These are phyloP conservation scores for Arabidopsis thaliana DNA, from an alignment of 345 rosid species.

Conservation along the genomic window DNA sequence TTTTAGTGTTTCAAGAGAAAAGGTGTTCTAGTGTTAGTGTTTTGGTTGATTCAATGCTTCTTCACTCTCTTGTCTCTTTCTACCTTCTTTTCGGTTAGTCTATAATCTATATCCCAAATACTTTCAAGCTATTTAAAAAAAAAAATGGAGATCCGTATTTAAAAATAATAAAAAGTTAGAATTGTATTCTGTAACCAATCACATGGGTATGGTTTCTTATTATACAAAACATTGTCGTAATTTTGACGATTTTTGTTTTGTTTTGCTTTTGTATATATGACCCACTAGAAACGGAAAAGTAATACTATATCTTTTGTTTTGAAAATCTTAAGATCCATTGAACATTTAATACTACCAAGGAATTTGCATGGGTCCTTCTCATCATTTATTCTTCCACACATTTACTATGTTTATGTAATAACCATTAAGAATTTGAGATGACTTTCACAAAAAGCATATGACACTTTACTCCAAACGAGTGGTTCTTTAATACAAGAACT, in stretches of 20 bases:
- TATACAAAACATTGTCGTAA: background rate
- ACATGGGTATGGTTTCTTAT: conserved; percentile 1
- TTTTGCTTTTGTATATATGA: background rate
- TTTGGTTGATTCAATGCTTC: conserved; percentile 32
- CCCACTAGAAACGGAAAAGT: conserved; percentile 18
- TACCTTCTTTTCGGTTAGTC: conserved; percentile 25
- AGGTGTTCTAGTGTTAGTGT: background rate
- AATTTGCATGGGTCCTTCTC: conserved; percentile 35
- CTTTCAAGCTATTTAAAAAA: background rate
- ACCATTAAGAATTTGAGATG: conserved; percentile 9
- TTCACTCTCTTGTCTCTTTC: conserved; percentile 33
- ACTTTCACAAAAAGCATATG: conserved; percentile 24
- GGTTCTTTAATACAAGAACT: conserved; percentile 5
- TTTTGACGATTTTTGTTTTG: background rate
- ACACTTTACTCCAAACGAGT: conserved; percentile 14
- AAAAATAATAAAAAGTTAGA: background rate
- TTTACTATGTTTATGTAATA: conserved; percentile 2
- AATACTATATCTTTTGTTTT: background rate
- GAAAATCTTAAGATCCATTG: conserved; percentile 29
- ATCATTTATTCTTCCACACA: background rate
- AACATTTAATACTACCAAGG: conserved; percentile 37
- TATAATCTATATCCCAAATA: background rate
- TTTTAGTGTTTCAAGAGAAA: conserved; percentile 1
- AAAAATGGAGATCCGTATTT: background rate
- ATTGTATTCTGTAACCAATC: background rate